Conservation (phyloP, 1,284 basidiomycete genomes). For the Tilletia indica region DNA sequence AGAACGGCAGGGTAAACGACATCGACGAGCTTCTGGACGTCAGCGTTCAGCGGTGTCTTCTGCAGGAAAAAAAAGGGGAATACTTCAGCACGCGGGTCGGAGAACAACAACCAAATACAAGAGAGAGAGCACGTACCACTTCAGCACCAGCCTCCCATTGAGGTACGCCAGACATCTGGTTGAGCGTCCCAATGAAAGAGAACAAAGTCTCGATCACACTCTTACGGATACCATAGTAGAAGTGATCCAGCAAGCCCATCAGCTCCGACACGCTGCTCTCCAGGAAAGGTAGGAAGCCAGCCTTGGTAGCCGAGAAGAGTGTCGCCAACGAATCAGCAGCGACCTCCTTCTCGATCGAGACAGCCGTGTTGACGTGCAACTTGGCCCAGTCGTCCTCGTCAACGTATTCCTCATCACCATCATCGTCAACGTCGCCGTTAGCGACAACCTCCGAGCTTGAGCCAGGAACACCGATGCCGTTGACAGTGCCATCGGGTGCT, state of each 20-base stretch:
- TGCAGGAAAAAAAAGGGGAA: neutral
- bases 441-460: constrained; percentile 67
- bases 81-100: neutral
- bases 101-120: neutral
- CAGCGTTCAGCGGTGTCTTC: constrained; percentile 66
- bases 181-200: constrained; percentile 86
- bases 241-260: constrained; percentile 78
- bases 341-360: constrained; percentile 99
- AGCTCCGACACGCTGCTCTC: constrained; percentile 74
- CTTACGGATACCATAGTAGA: constrained; percentile 98
- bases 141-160: constrained; percentile 78
- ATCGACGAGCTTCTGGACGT: constrained; percentile 78
- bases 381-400: constrained; percentile 76
- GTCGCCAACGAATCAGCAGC: constrained; percentile 94
- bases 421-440: constrained; percentile 62
- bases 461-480: constrained; percentile 64
- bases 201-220: constrained; percentile 84
- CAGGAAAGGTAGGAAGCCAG: constrained; percentile 81
- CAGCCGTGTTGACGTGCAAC: constrained; percentile 79
- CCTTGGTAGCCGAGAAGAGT: constrained; percentile 78
- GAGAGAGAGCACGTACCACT: constrained; percentile 44
- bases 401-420: constrained; percentile 59
- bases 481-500: constrained; percentile 50
- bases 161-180: constrained; percentile 77
- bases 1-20: constrained; percentile 75